Conservation (phyloP, 306 rosid genomes). For the Nissolia schottii region DNA sequence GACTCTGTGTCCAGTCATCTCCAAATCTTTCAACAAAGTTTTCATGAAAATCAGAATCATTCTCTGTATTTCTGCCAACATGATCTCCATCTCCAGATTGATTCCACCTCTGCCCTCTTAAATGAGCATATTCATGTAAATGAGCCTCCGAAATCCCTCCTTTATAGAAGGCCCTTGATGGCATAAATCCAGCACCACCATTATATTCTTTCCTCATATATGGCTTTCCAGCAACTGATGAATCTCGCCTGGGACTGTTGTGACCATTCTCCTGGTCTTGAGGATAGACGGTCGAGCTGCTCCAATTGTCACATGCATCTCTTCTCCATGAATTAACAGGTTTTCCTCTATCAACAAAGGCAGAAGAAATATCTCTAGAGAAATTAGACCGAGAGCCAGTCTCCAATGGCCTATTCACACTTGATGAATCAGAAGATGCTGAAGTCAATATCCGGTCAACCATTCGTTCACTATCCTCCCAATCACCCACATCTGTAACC, state of each 20-base stretch:
- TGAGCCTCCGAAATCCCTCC: conserved; percentile 57
- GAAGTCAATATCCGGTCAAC: conserved; percentile 80
- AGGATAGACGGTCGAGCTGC: conserved; percentile 43
- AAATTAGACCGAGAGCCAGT: conserved; percentile 59
- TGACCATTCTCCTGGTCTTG: conserved; percentile 62
- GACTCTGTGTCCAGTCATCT: conserved; percentile 71
- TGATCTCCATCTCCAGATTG: conserved; percentile 65
- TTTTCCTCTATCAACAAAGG: conserved; percentile 64
- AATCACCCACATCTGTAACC: conserved; percentile 60
- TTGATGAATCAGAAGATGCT: conserved; percentile 78
- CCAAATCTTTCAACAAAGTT: conserved; percentile 61
- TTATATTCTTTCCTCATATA: conserved; percentile 60
- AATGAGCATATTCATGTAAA: conserved; percentile 52
- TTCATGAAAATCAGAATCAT: conserved; percentile 68
- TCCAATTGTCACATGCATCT: conserved; percentile 69
- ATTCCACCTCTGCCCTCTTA: conserved; percentile 69
- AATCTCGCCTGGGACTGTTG: conserved; percentile 50
- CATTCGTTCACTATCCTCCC: conserved; percentile 96
- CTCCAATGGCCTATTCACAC: conserved; percentile 63
- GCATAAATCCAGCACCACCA: conserved; percentile 52
- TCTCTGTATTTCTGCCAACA: conserved; percentile 51
- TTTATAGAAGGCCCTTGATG: conserved; percentile 52
- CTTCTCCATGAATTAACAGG: conserved; percentile 73
- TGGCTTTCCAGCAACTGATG: conserved; percentile 56
- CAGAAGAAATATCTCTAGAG: conserved; percentile 52